Evolutionary conservation across 163 green algal species (phyloP).

Genomic region (Prototheca stagnorum): DNA sequence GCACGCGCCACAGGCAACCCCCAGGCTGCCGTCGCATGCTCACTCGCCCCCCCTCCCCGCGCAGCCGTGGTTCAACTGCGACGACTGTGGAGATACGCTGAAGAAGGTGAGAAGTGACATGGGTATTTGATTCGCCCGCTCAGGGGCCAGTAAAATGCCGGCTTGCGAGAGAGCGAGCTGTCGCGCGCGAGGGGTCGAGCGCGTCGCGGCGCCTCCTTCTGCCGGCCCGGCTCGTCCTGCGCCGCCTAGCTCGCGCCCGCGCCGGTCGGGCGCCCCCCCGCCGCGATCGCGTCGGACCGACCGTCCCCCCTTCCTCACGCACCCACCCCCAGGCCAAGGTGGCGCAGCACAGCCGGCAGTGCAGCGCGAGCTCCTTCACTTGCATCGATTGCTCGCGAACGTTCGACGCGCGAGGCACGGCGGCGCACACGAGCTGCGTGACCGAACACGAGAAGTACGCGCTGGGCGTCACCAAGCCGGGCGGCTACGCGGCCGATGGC

Average conservation of each 20-base stretch:
- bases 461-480: conserved; percentile 71
- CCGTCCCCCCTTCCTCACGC: too few species aligned
- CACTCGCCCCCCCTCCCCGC: neutral
- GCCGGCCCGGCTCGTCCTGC: too few species aligned
- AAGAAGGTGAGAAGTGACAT: conserved; percentile 24
- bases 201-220: too few species aligned
- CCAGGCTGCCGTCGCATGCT: too few species aligned
- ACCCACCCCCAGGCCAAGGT: conserved; percentile 70
- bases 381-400: conserved; percentile 78
- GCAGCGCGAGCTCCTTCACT: conserved; percentile 42
- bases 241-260: too few species aligned
- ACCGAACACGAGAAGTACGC: conserved; percentile 91
- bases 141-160: too few species aligned
- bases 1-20: too few species aligned
- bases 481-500: conserved; percentile 55
- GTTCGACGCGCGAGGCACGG: conserved; percentile 52
- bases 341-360: conserved; percentile 33
- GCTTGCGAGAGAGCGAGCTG: too few species aligned
- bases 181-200: too few species aligned
- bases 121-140: too few species aligned
- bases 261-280: too few species aligned
- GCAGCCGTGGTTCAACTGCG: conserved; percentile 86
- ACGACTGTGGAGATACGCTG: conserved; percentile 74
- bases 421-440: conserved; percentile 67
- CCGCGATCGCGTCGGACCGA: too few species aligned